Evolutionary conservation across 2,329 filamentous ascomycete genomes (phyloP).

Genomic region (Cladophialophora bantiana): DNA sequence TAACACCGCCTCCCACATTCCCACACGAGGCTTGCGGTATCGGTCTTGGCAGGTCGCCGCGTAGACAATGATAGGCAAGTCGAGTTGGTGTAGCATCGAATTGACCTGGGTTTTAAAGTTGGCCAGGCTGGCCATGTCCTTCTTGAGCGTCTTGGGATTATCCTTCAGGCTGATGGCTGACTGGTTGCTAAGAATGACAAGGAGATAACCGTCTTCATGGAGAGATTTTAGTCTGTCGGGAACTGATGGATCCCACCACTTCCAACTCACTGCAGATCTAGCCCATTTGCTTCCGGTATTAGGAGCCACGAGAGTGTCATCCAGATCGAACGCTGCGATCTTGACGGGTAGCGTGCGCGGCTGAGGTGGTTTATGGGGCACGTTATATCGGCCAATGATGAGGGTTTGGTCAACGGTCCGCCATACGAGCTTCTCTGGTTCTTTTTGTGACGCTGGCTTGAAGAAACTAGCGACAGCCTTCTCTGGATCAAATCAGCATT

Average conservation of each 20-base stretch:
- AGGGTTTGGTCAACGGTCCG: slow-evolving; percentile 70
- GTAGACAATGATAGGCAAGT: slow-evolving; percentile 80
- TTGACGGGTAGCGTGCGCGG: slow-evolving; percentile 36
- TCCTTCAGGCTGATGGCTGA: slow-evolving; percentile 77
- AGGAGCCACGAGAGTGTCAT: slow-evolving; percentile 84
- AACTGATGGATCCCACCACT: slow-evolving; percentile 84
- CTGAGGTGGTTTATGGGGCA: slow-evolving; percentile 26
- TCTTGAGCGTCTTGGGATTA: slow-evolving; percentile 73
- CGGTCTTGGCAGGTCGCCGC: slow-evolving; percentile 83
- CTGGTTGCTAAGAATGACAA: slow-evolving; percentile 89
- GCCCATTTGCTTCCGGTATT: slow-evolving; percentile 81
- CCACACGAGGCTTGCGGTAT: slow-evolving; percentile 83
- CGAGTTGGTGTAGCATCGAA: slow-evolving; percentile 72
- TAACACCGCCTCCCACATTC: slow-evolving; percentile 82
- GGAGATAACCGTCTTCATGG: slow-evolving; percentile 73
- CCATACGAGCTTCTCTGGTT: slow-evolving; percentile 78
- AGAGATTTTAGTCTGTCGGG: slow-evolving; percentile 72
- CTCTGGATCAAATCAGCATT: slow-evolving; percentile 40
- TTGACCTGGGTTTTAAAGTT: slow-evolving; percentile 85
- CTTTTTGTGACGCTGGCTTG: slow-evolving; percentile 83
- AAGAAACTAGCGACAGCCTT: slow-evolving; percentile 82
- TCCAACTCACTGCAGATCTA: slow-evolving; percentile 79
- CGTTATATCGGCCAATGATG: slow-evolving; percentile 73
- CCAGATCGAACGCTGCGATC: slow-evolving; percentile 61
- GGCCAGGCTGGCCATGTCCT: slow-evolving; percentile 69